These are phyloP conservation scores for Colletotrichum gigasporum DNA, from an alignment of 2,329 filamentous ascomycete genomes.

Conservation along the genomic window DNA sequence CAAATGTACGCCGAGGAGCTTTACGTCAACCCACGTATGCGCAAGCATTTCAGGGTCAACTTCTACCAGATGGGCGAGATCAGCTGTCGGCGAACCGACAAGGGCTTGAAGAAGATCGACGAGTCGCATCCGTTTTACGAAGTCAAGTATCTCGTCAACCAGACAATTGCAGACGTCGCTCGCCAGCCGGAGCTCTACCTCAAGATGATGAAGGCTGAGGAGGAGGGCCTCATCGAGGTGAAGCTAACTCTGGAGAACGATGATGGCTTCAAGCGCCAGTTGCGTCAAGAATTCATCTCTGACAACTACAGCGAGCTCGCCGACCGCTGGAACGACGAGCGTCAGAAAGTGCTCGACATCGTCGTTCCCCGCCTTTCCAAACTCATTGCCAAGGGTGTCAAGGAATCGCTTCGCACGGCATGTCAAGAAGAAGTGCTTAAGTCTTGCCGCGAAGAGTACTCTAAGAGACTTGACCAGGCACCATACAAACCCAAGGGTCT, in stretches of 20 bases:
- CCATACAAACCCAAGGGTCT: slow-evolving; percentile 96
- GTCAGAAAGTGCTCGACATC: slow-evolving; percentile 83
- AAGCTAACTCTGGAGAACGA: slow-evolving; percentile 80
- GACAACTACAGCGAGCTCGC: slow-evolving; percentile 96
- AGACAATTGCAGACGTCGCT: slow-evolving; percentile 83
- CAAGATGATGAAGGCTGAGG: slow-evolving; percentile 97
- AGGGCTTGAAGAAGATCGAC: slow-evolving; percentile 91
- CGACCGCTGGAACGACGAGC: slow-evolving; percentile 92
- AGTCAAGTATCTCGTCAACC: slow-evolving; percentile 94
- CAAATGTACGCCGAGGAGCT: slow-evolving; percentile 93
- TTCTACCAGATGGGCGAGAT: slow-evolving; percentile 88
- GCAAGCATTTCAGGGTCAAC: slow-evolving; percentile 83
- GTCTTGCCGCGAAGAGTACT: slow-evolving; percentile 88
- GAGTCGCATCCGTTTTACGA: slow-evolving; percentile 97
- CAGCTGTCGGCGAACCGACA: slow-evolving; percentile 91
- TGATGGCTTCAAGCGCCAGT: slow-evolving; percentile 77
- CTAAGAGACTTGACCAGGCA: slow-evolving; percentile 90
- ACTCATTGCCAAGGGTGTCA: slow-evolving; percentile 89
- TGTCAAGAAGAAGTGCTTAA: slow-evolving; percentile 94
- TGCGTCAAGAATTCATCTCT: slow-evolving; percentile 87
- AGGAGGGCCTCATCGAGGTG: slow-evolving; percentile 91
- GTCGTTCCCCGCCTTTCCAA: slow-evolving; percentile 85
- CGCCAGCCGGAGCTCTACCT: slow-evolving; percentile 89
- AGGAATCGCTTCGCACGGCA: slow-evolving; percentile 91
- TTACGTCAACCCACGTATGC: slow-evolving; percentile 85